Percentiles rank a stretch among this genome's conserved stretches.
These are phyloP conservation scores for Blastomyces silverae DNA, from an alignment of 2,329 filamentous ascomycete genomes.

Conservation along the genomic window DNA sequence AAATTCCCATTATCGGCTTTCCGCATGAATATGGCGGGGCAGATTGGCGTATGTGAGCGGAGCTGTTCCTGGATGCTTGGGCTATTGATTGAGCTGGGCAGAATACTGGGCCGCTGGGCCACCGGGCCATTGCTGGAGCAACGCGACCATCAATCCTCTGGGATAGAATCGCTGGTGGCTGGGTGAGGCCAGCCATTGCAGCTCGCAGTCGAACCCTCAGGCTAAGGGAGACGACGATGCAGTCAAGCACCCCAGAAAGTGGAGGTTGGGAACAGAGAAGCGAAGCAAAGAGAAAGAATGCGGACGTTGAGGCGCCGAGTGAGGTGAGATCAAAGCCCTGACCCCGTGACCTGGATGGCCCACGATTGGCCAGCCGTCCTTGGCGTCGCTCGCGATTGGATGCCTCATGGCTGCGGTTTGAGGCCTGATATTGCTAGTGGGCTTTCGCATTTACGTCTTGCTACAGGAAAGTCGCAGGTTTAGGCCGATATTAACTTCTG, in stretches of 20 bases:
- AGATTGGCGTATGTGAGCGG: neutral
- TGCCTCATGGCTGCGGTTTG: conserved; percentile 17
- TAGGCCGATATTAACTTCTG: neutral
- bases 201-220: neutral
- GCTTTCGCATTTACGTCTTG: neutral
- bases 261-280: neutral
- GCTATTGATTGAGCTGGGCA: neutral
- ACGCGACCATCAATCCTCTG: neutral
- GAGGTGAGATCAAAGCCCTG: conserved; percentile 8
- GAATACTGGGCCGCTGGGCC: no score
- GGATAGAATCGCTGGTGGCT: conserved; percentile 1
- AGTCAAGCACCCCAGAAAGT: conserved; percentile 1
- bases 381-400: conserved; percentile 15
- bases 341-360: conserved; percentile 1
- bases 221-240: neutral
- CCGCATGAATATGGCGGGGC: conserved; percentile 5
- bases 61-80: conserved; percentile 4
- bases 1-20: conserved; percentile 2
- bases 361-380: conserved; percentile 15
- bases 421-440: conserved; percentile 1
- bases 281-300: neutral
- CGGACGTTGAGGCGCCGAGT: neutral
- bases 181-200: neutral
- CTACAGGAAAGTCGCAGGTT: neutral
- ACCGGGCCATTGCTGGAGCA: neutral